Base-by-base conservation (phyloP, 768 basidiomycete species). In the Tubosaeta sp. region DNA sequence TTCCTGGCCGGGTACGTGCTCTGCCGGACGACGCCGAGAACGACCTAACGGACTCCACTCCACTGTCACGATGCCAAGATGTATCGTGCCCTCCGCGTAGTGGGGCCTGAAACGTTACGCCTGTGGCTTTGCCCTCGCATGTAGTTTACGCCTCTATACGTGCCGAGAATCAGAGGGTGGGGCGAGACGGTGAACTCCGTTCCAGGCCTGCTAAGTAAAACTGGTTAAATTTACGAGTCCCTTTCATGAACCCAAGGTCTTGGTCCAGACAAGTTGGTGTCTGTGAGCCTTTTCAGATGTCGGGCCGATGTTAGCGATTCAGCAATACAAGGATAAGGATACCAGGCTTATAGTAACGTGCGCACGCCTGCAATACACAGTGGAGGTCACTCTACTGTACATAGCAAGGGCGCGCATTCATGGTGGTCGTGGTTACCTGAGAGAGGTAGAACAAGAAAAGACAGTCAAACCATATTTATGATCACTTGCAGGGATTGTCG, bases 321-420 rank as follows among this genome's bases (percentile, higher is more conserved):
- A 11, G 4, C 4, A 39, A 3, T 7, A 39, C 38, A 35, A 4
- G n/a, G 38, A 29, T 5, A 29, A 39, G 19, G 7, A 13, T 6
- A 39, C 35, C 13, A 25, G 12, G 43, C 6, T 16, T 22, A 44
- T 44, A 44, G 12, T 35, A n/a, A 33, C 16, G 45, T 46, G 61
- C 54, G 54, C 60, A 65, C 58, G 58, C 63, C 51, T 60, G 64
- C 55, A 47, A 54, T 59, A 31, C 63, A 65, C 63, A 58, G 56
- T 41, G 53, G 55, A 64, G 57, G 41, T 48, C 17, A 61, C 59
- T 62, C 59, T 52, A 55, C 41, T 53, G 58, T 54, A 55, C 56
- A 65, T 52, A 4, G 54, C 66, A 68, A 58, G 64, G 56, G 61
- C 57, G 52, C 41, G 52, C 59, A 64, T 63, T 51, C 52, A 38